These are phyloP conservation scores for Phytophthora cactorum DNA, from an alignment of 352 stramenopile genomes.

Conservation along the genomic window DNA sequence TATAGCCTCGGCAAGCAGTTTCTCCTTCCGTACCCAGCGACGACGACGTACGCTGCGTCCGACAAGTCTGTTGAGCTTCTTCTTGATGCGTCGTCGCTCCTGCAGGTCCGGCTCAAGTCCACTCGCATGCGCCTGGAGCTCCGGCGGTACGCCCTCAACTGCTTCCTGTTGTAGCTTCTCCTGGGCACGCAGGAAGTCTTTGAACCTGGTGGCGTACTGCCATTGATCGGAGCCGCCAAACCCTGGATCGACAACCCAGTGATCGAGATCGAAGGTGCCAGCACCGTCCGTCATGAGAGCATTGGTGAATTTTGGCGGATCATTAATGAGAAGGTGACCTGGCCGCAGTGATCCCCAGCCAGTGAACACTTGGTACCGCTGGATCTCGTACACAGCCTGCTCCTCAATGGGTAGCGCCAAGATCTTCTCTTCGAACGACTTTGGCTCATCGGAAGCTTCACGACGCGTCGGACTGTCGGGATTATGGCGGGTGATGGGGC, in stretches of 20 bases:
- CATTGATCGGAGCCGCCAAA: constrained; percentile 81
- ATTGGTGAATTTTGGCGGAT: constrained; percentile 82
- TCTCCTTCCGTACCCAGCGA: constrained; percentile 82
- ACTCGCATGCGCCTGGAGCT: constrained; percentile 27
- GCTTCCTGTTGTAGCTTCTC: constrained; percentile 45
- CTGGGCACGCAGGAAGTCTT: constrained; percentile 79
- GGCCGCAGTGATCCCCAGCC: constrained; percentile 80
- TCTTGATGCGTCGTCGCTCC: constrained; percentile 72
- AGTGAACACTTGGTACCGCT: constrained; percentile 86
- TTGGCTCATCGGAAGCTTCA: constrained; percentile 28
- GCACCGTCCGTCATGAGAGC: constrained; percentile 73
- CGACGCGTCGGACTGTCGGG: constrained; percentile 29
- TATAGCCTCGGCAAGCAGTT: constrained; percentile 56
- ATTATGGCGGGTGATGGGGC: constrained; percentile 38
- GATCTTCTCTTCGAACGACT: constrained; percentile 73
- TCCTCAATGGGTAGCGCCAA: constrained; percentile 63
- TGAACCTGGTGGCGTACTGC: constrained; percentile 88
- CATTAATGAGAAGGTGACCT: constrained; percentile 79
- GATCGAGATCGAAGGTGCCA: constrained; percentile 62
- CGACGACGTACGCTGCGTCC: constrained; percentile 79
- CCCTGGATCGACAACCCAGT: constrained; percentile 81
- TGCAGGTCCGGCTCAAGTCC: constrained; percentile 43
- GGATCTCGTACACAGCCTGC: constrained; percentile 81
- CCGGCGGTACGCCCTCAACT: constrained; percentile 19
- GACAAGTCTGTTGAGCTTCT: constrained; percentile 86